phyloP scores from a whole-genome alignment of 2,329 filamentous ascomycete genomes.

The Pestalotiopsis sp. region DNA sequence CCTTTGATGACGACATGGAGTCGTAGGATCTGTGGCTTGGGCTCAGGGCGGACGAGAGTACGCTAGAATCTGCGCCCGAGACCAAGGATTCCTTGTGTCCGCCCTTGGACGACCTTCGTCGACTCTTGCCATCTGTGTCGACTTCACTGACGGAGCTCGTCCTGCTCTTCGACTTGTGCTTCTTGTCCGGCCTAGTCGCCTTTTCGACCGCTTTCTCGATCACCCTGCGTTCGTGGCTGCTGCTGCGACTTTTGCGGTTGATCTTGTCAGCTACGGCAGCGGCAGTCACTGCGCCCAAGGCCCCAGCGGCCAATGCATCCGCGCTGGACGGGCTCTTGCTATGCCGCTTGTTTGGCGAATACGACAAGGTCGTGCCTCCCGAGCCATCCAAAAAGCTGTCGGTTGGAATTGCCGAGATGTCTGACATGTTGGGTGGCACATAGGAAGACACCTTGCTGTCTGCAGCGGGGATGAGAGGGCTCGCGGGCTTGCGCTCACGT shows the following conservation, averaged over 20 bases:
- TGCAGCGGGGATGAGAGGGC: conserved; percentile 62
- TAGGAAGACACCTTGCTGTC: conserved; percentile 61
- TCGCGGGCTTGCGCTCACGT: conserved; percentile 63
- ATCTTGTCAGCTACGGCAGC: conserved; percentile 44
- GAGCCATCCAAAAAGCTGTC: conserved; percentile 66
- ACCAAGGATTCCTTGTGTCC: conserved; percentile 54
- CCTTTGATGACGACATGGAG: conserved; percentile 58
- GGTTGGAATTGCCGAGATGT: conserved; percentile 77
- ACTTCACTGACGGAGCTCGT: conserved; percentile 53
- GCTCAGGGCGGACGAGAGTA: conserved; percentile 55
- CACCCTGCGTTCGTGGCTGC: conserved; percentile 42
- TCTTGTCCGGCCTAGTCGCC: conserved; percentile 51
- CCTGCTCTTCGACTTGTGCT: conserved; percentile 51
- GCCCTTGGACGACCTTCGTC: conserved; percentile 53
- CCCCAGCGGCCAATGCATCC: conserved; percentile 40
- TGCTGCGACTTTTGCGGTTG: conserved; percentile 46
- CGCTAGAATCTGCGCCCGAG: conserved; percentile 56
- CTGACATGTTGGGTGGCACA: conserved; percentile 70
- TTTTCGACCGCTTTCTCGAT: conserved; percentile 38
- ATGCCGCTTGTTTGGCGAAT: conserved; percentile 35
- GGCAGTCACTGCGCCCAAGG: conserved; percentile 38
- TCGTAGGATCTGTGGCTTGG: conserved; percentile 59
- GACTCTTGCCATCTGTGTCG: conserved; percentile 43
- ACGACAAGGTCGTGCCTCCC: conserved; percentile 38
- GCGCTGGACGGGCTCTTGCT: conserved; percentile 45